These are phyloP conservation scores for Shiraia sp. DNA, from an alignment of 2,329 filamentous ascomycete genomes.

Conservation along the genomic window DNA sequence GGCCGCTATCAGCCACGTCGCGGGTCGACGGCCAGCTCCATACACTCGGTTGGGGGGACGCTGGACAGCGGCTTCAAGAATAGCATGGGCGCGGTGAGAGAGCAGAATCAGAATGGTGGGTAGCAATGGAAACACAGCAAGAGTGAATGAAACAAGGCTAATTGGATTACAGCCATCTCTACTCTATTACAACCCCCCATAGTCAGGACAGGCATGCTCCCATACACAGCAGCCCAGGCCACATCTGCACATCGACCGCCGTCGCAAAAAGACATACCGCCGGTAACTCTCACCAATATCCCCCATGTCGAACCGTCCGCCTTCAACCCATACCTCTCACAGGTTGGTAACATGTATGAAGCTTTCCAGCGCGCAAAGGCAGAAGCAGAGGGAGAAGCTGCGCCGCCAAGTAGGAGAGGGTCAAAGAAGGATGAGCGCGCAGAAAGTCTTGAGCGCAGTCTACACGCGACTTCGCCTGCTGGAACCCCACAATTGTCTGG, in stretches of 20 bases:
- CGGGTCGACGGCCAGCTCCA: conserved; percentile 84
- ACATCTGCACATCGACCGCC: conserved; percentile 80
- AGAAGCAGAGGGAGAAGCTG: conserved; percentile 66
- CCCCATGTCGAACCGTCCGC: conserved; percentile 76
- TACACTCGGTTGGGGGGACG: conserved; percentile 82
- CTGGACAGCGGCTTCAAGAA: conserved; percentile 69
- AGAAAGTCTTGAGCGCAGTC: conserved; percentile 50
- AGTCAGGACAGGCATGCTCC: conserved; percentile 81
- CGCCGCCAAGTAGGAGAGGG: conserved; percentile 51
- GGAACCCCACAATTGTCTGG: conserved; percentile 46
- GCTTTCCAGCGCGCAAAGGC: conserved; percentile 84
- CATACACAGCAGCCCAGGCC: conserved; percentile 71
- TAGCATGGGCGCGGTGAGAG: conserved; percentile 64
- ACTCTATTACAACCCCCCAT: conserved; percentile 91
- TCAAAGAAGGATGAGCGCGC: conserved; percentile 56
- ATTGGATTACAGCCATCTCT: conserved; percentile 70
- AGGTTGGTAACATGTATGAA: conserved; percentile 87
- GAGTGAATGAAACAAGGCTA: conserved; percentile 12
- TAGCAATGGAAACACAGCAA: background rate
- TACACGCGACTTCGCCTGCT: conserved; percentile 40
- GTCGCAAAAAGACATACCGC: conserved; percentile 86
- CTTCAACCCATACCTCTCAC: conserved; percentile 81
- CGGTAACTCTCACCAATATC: conserved; percentile 88
- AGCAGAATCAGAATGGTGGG: conserved; percentile 82
- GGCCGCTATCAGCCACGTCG: conserved; percentile 63